phyloP scores from a whole-genome alignment of 164 flowering plant genomes.

The Kingdonia uniflora region DNA sequence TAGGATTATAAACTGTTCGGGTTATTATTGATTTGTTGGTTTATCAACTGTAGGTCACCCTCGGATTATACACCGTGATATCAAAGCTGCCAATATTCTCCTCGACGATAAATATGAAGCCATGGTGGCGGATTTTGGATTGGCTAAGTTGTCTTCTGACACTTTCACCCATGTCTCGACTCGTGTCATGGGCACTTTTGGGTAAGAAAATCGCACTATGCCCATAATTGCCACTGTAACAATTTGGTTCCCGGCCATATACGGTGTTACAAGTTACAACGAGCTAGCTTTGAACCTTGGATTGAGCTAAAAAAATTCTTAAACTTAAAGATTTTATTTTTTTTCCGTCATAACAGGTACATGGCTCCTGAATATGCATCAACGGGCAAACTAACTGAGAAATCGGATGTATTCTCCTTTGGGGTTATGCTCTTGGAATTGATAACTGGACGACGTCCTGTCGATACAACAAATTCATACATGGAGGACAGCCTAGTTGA shows the following conservation, averaged over 20 bases:
- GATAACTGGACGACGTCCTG: constrained; percentile 60
- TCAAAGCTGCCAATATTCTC: constrained; percentile 64
- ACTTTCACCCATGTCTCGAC: constrained; percentile 75
- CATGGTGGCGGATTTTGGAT: constrained; percentile 80
- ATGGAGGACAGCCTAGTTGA: constrained; percentile 72
- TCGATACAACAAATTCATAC: constrained; percentile 29
- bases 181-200: constrained; percentile 85
- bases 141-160: constrained; percentile 65
- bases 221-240: too few species aligned
- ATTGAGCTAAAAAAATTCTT: too few species aligned
- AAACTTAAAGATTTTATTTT: not conserved
- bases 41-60: constrained; percentile 47
- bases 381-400: constrained; percentile 67
- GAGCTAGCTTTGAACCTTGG: too few species aligned
- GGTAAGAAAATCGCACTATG: constrained; percentile 24
- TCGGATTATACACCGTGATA: constrained; percentile 60
- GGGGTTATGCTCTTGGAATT: constrained; percentile 78
- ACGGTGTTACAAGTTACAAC: too few species aligned
- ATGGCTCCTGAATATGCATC: constrained; percentile 86
- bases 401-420: constrained; percentile 75
- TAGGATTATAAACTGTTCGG: too few species aligned
- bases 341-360: constrained; percentile 35
- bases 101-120: constrained; percentile 58
- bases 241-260: too few species aligned
- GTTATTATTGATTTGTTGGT: not conserved